Conservation (phyloP, 2,329 filamentous ascomycete species). For the Plectosphaerella sp. region DNA sequence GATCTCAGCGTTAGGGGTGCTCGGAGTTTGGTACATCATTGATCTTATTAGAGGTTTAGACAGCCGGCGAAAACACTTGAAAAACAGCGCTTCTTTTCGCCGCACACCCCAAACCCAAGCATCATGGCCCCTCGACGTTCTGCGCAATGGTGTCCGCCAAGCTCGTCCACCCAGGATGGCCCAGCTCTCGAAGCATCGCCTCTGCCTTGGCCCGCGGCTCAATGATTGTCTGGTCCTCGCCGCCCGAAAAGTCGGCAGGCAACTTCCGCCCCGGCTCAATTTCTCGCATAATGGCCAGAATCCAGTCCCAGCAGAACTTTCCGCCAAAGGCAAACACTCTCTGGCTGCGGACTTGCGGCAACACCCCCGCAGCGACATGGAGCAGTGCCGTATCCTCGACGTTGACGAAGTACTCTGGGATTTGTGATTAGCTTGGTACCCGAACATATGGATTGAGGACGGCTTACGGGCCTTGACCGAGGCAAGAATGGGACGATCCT, state of each 20-base stretch:
- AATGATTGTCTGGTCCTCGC: slow-evolving; percentile 1
- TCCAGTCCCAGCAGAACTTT: slow-evolving; percentile 38
- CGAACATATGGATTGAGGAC: neutral
- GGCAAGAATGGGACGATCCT: neutral
- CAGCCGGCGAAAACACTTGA: no score
- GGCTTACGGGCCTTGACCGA: neutral
- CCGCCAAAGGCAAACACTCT: slow-evolving; percentile 50
- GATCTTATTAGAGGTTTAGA: no score
- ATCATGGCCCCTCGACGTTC: no score
- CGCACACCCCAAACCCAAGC: no score
- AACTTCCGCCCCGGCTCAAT: slow-evolving; percentile 13
- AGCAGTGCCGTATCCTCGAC: slow-evolving; percentile 44
- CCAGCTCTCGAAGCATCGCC: neutral
- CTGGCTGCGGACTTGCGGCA: slow-evolving; percentile 38
- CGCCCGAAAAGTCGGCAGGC: slow-evolving; percentile 16
- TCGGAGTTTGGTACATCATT: no score
- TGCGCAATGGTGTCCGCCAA: neutral
- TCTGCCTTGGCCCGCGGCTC: neutral
- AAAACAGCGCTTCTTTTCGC: neutral
- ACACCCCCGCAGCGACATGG: slow-evolving; percentile 46
- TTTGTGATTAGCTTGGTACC: neutral
- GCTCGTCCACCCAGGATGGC: neutral
- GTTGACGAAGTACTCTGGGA: slow-evolving; percentile 38
- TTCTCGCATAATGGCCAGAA: slow-evolving; percentile 24
- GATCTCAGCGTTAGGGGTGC: no score